phyloP scores from a whole-genome alignment of 345 rosid species.

The Gossypium sturtianum region DNA sequence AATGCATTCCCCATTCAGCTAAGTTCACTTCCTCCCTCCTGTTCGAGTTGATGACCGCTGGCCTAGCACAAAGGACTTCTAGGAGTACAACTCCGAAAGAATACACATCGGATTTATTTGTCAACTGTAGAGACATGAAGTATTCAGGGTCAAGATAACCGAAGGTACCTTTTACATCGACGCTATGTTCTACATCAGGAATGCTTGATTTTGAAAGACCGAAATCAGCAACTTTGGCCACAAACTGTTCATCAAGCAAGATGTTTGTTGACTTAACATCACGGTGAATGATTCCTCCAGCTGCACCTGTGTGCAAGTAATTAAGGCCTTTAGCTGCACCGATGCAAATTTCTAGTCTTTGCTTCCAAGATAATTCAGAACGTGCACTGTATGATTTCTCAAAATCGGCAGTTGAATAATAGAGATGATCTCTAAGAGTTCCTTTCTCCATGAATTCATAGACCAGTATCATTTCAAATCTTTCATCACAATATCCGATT shows the following conservation, averaged over 20 bases:
- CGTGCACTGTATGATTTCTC: background rate
- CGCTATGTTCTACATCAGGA: background rate
- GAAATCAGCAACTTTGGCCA: background rate
- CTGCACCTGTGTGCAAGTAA: background rate
- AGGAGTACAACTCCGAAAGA: background rate
- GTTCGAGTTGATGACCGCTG: background rate
- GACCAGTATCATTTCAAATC: slow-evolving; percentile 50
- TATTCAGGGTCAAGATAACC: slow-evolving; percentile 1
- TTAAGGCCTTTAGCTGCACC: slow-evolving; percentile 6
- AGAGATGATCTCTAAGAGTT: slow-evolving; percentile 35
- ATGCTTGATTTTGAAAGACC: background rate
- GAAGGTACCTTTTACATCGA: background rate
- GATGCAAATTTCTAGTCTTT: slow-evolving; percentile 3
- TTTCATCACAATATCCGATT: slow-evolving; percentile 55
- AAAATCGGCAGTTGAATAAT: background rate
- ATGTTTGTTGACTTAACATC: slow-evolving; percentile 4
- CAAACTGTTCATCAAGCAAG: slow-evolving; percentile 1
- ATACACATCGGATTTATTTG: background rate
- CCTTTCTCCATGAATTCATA: slow-evolving; percentile 62
- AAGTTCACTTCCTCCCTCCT: background rate
- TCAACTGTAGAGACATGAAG: background rate
- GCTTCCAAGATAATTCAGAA: background rate
- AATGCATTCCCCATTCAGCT: background rate
- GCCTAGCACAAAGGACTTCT: background rate
- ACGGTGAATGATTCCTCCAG: slow-evolving; percentile 5